Conservation (phyloP, 768 basidiomycete genomes). For the Suillus paluster region DNA sequence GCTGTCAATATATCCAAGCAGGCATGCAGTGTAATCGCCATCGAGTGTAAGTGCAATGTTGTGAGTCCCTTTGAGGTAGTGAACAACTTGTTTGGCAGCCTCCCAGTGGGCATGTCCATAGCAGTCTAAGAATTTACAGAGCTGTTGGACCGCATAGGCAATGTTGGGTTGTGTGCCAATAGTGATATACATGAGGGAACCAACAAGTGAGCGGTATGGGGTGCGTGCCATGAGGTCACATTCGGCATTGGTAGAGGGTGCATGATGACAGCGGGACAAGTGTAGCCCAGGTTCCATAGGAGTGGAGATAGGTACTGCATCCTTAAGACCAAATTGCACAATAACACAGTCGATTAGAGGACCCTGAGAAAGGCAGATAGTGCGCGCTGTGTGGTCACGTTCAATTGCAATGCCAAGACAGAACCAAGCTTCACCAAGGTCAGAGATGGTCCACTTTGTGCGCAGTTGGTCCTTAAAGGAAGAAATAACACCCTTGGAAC, state of each 20-base stretch:
- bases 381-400: slow-evolving; percentile 7
- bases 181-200: slow-evolving; percentile 33
- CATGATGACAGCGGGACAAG: neutral
- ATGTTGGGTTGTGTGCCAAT: too few species aligned
- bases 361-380: slow-evolving; percentile 22
- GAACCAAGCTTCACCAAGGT: too few species aligned
- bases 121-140: slow-evolving; percentile 10
- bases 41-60: slow-evolving; percentile 2
- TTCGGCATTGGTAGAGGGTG: neutral
- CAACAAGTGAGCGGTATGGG: slow-evolving; percentile 3
- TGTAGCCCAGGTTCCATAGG: slow-evolving; percentile 21
- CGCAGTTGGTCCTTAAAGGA: too few species aligned
- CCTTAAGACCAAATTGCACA: slow-evolving; percentile 23
- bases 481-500: too few species aligned
- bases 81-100: neutral
- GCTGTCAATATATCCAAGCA: slow-evolving; percentile 29
- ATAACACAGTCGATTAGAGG: slow-evolving; percentile 26
- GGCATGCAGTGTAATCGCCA: slow-evolving; percentile 8
- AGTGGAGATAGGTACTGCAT: slow-evolving; percentile 24
- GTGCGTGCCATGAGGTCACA: neutral
- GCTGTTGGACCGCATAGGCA: slow-evolving; percentile 26
- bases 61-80: neutral
- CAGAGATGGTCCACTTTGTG: too few species aligned
- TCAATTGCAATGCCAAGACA: too few species aligned
- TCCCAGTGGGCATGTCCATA: slow-evolving; percentile 12